phyloP scores from a whole-genome alignment of 148 eudicot genomes.

The Rhododendron griersonianum region DNA sequence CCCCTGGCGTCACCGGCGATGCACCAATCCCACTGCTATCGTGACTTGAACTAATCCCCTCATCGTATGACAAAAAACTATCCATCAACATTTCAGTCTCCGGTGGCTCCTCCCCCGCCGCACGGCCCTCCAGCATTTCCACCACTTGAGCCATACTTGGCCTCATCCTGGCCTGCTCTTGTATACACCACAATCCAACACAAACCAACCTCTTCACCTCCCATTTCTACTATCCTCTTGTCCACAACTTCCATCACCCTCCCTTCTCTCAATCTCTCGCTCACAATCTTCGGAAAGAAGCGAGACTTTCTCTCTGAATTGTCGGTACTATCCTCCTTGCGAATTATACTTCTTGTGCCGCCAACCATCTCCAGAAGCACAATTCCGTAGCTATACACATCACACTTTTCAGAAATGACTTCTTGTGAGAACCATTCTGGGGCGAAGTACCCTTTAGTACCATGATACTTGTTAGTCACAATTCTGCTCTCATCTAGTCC shows the following conservation, averaged over 20 bases:
- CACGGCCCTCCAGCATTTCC: constrained; percentile 69
- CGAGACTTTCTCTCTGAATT: constrained; percentile 34
- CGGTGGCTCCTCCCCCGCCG: constrained; percentile 59
- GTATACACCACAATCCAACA: constrained; percentile 80
- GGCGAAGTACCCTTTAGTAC: constrained; percentile 81
- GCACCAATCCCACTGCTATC: not conserved
- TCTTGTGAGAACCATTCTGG: constrained; percentile 82
- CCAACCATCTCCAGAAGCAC: constrained; percentile 80
- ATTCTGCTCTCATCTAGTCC: constrained; percentile 60
- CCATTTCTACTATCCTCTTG: constrained; percentile 37
- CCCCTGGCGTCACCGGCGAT: constrained; percentile 13
- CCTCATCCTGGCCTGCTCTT: constrained; percentile 62
- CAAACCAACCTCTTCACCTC: constrained; percentile 44
- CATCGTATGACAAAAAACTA: not conserved
- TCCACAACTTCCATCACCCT: constrained; percentile 67
- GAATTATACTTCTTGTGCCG: constrained; percentile 42
- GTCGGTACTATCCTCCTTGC: constrained; percentile 12
- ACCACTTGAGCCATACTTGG: constrained; percentile 73
- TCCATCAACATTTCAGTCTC: constrained; percentile 48
- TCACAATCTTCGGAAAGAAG: constrained; percentile 62
- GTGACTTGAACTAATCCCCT: too few species aligned
- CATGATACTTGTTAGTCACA: constrained; percentile 44
- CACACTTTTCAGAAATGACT: constrained; percentile 69
- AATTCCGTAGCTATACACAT: constrained; percentile 79
- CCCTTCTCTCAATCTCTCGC: constrained; percentile 48